Evolutionary conservation across 176 grass and related monocot genomes (phyloP).

Genomic region (Alopecurus myosuroides): DNA sequence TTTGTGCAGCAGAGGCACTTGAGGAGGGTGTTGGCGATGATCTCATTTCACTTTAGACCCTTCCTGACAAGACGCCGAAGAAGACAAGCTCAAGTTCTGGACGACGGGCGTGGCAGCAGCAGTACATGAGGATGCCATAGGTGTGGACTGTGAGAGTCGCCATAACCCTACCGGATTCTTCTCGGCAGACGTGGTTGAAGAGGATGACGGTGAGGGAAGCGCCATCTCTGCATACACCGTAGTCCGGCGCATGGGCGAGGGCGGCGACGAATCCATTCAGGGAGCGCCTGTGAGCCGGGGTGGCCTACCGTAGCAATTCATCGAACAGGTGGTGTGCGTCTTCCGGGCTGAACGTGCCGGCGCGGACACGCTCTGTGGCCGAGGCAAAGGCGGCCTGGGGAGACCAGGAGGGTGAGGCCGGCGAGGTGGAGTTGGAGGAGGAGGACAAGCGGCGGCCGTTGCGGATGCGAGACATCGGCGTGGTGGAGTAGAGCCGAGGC

Average conservation of each 20-base stretch:
- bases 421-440: not conserved
- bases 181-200: not conserved
- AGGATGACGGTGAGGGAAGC: not conserved
- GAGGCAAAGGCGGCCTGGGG: not conserved
- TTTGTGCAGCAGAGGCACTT: not conserved
- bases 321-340: not conserved
- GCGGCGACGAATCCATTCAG: not conserved
- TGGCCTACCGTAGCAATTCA: not conserved
- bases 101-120: not conserved
- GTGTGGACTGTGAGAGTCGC: not conserved
- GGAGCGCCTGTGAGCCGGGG: not conserved
- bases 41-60: not conserved
- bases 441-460: not conserved
- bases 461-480: not conserved
- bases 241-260: not conserved
- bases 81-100: not conserved
- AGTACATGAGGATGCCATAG: not conserved
- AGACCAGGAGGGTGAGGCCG: not conserved
- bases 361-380: not conserved
- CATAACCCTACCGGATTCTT: not conserved
- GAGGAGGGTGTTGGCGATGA: not conserved
- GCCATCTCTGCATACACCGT: not conserved
- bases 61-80: not conserved
- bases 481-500: not conserved
- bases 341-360: not conserved